Evolutionary conservation across 306 rosid genomes (phyloP), one percentile per base, ranked within the genome.

Genomic region (Boehmeria nivea): DNA sequence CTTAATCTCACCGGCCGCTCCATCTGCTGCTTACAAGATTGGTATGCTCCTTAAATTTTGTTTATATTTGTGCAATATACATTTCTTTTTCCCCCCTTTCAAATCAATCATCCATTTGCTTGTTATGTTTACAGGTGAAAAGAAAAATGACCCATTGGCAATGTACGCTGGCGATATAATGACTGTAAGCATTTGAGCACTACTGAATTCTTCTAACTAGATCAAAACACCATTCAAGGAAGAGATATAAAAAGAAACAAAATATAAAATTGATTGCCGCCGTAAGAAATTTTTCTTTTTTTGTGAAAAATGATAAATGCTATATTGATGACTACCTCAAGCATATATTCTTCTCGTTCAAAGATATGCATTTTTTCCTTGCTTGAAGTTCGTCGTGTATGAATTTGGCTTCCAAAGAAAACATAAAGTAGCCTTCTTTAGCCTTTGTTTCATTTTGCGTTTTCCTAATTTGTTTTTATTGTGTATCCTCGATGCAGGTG

Each of bases 91-190:
- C 39, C 14, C 25, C 15, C 46, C 57, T 15, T 44, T 45, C 16
- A 14, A 47, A 58, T 54, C 60, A 61, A 63, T 57, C 54, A 42
- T 43, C 42, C 40, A 44, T 49, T 60, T 63, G 57, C 45, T 71
- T 77, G 6, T 57, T 26, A 43, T 53, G 52, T 57, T 43, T 52
- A 34, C 69, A 91, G 98, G 95, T 69, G 98, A 91, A 76, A 91
- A 91, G 89, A 81, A 80, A 68, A 76, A 84, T 47, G 95, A 87
- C 68, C 96, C 98, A 2, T 71, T 91, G 76, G 94, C 95, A 61
- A 87, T 91, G 98, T 87, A 82, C 61, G 96, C 95, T 0, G 98
- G 98, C 6, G 98, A 91, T 61, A 83, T 87, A 81, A 91, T 87
- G 98, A 91, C 98, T 43, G 98, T 91, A 71, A 91, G 93, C 64